Percentiles rank a stretch among this genome's conserved stretches.
Evolutionary conservation across 345 rosid genomes (phyloP).

Genomic region (Adansonia digitata): DNA sequence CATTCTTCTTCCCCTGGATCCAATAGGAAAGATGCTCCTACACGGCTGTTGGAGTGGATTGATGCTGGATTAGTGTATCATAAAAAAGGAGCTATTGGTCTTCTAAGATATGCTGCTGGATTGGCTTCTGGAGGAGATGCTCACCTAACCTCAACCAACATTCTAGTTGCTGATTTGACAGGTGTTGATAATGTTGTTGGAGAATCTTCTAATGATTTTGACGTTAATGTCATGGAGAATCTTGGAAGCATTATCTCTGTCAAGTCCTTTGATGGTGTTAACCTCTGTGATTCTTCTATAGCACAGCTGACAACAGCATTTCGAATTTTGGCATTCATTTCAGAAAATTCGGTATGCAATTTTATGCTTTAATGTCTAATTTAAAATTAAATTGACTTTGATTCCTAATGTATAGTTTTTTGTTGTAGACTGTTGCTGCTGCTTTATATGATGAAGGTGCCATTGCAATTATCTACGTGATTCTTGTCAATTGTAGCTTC

Average conservation of each 20-base stretch:
- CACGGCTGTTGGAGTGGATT: constrained; percentile 87
- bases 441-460: constrained; percentile 89
- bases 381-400: background rate
- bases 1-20: constrained; percentile 92
- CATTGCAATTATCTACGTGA: constrained; percentile 60
- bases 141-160: constrained; percentile 66
- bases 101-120: constrained; percentile 81
- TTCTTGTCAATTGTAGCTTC: constrained; percentile 83
- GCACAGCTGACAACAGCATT: constrained; percentile 89
- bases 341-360: constrained; percentile 74
- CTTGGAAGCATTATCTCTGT: constrained; percentile 72
- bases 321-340: constrained; percentile 76
- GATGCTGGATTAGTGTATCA: constrained; percentile 94
- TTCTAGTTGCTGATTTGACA: constrained; percentile 67
- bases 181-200: constrained; percentile 68
- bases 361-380: constrained; percentile 1
- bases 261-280: constrained; percentile 81
- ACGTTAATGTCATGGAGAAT: constrained; percentile 78
- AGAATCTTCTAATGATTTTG: constrained; percentile 66
- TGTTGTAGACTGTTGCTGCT: constrained; percentile 75
- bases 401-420: constrained; percentile 20
- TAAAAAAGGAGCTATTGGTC: constrained; percentile 85
- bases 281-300: constrained; percentile 78
- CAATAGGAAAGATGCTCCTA: constrained; percentile 88
- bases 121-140: constrained; percentile 97